Evolutionary conservation across 768 basidiomycete genomes (phyloP).

Genomic region (Tulasnella sp.): DNA sequence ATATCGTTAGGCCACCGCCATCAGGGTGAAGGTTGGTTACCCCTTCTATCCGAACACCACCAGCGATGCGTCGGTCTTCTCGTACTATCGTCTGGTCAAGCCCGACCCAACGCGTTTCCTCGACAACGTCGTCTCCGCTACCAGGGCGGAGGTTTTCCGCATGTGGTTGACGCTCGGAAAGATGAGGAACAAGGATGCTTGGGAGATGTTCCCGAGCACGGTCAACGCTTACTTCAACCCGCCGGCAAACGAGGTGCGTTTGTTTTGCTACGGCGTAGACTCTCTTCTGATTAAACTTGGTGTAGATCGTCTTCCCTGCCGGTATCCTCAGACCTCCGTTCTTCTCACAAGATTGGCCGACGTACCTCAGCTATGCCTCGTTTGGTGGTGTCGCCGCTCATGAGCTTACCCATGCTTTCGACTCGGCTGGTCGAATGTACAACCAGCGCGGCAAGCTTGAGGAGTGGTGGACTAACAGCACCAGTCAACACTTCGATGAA

Average conservation of each 20-base stretch:
- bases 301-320: constrained; percentile 87
- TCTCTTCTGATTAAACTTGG: neutral
- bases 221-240: constrained; percentile 87
- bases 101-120: constrained; percentile 66
- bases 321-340: constrained; percentile 91
- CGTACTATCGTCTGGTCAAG: constrained; percentile 62
- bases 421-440: constrained; percentile 80
- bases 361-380: constrained; percentile 80
- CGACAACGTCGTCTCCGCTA: constrained; percentile 66
- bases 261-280: neutral
- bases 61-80: constrained; percentile 51
- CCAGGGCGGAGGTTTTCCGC: constrained; percentile 49
- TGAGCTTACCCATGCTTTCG: constrained; percentile 86
- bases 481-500: constrained; percentile 69
- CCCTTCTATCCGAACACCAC: constrained; percentile 68
- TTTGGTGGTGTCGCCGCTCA: constrained; percentile 91
- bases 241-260: constrained; percentile 67
- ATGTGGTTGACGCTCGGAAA: constrained; percentile 68
- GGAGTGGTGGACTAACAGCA: constrained; percentile 88
- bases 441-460: constrained; percentile 80
- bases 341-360: constrained; percentile 78
- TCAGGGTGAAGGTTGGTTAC: constrained; percentile 88
- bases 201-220: constrained; percentile 81
- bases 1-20: constrained; percentile 50
- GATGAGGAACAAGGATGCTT: constrained; percentile 53